Percentiles rank a stretch among this genome's conserved stretches.
phyloP scores from a whole-genome alignment of 495 filamentous ascomycete genomes.

The Penicillium ucsense region DNA sequence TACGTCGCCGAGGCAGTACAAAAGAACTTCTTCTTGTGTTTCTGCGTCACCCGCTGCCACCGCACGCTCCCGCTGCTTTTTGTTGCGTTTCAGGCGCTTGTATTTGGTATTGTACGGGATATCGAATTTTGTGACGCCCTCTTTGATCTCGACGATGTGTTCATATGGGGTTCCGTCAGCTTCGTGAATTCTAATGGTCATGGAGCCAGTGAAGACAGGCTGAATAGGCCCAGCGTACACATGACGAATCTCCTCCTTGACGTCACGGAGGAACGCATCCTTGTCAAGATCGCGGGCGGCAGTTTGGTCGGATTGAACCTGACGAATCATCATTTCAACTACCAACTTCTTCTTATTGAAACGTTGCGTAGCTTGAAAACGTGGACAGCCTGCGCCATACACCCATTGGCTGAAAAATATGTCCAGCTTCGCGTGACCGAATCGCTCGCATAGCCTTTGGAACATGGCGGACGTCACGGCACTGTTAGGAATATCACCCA shows the following conservation, averaged over 20 bases:
- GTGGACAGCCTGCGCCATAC: conserved; percentile 74
- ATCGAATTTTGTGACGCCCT: conserved; percentile 69
- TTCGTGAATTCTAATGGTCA: conserved; percentile 97
- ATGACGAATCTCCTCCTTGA: conserved; percentile 63
- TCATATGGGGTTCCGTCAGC: conserved; percentile 98
- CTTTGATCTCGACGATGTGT: conserved; percentile 92
- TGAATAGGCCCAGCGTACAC: conserved; percentile 63
- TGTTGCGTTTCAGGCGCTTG: conserved; percentile 88
- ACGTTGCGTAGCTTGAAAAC: conserved; percentile 69
- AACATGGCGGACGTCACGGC: conserved; percentile 67
- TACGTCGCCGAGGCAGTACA: conserved; percentile 91
- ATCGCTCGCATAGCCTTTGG: conserved; percentile 71
- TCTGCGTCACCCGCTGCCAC: conserved; percentile 60
- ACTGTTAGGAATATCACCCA: conserved; percentile 61
- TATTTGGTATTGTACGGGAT: conserved; percentile 99
- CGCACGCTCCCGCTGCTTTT: conserved; percentile 73
- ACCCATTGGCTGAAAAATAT: conserved; percentile 92
- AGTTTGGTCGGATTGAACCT: conserved; percentile 55
- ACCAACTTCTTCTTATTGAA: conserved; percentile 98
- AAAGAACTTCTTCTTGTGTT: conserved; percentile 67
- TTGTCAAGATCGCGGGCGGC: conserved; percentile 46
- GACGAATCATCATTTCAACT: conserved; percentile 83
- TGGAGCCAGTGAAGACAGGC: conserved; percentile 81
- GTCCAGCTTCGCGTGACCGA: conserved; percentile 75
- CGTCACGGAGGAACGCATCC: conserved; percentile 68